Base-by-base conservation (phyloP, 441 rosid genomes). In the Pelargonium australe region DNA sequence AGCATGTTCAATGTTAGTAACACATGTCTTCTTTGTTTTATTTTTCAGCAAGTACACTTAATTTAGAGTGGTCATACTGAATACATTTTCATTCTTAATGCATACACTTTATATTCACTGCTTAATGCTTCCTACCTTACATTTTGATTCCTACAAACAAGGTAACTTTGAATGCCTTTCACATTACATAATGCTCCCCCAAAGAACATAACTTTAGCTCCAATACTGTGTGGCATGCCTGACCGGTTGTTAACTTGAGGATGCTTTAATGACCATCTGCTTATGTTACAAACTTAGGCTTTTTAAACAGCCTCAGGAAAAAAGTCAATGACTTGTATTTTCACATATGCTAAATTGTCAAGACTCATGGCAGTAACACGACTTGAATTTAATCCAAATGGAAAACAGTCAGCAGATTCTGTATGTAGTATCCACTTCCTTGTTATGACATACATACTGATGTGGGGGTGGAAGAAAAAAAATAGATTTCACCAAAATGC, bases 1-100 rank as follows among this genome's bases (percentile, higher is more conserved):
- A 86, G 99, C 99, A 63, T 90, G 95, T 74, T 89, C 99, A 72
- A 91, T 95, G 98, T 95, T 71, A 87, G 96, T 86, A 80, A 76
- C 40, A 10, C n/a, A 68, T 70, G n/a, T 74, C 44, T 34, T 62
- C 13, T 57, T 5, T 64, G 8, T 63, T 58, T 55, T 6, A 20
- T 20, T 45, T 51, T 20, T 49, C 23, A 2, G 34, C 17, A 60
- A 7, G 25, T 8, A 14, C 10, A 43, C 65, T 72, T 28, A 28
- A 47, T 68, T 4, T 53, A 53, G 16, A 51, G 19, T 53, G 60
- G 34, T 28, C 34, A 28, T 2, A 28, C 34, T 28, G 34, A 28
- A 2, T 28, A 28, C 34, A 28, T 2, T 28, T 28, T 28, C 34
- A 28, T 28, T 28, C 34, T 28, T 28, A 28, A 28, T 16, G 34